Evolutionary conservation across 2,329 filamentous ascomycete species (phyloP).

Genomic region (Sphaerulina musiva): DNA sequence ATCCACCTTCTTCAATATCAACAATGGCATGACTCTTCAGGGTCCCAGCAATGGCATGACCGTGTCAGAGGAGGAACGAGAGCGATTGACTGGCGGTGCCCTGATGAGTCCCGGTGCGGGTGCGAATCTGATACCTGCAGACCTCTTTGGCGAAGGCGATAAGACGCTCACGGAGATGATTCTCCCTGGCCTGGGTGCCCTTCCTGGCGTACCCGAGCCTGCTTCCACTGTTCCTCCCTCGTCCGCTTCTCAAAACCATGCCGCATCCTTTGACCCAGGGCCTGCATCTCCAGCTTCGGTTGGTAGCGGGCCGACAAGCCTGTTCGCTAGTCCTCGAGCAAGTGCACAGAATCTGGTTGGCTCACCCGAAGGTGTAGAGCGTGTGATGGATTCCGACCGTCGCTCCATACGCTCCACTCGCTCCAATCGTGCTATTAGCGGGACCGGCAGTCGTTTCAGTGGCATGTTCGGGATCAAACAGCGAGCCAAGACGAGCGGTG

Average conservation of each 20-base stretch:
- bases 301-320: conserved; percentile 39
- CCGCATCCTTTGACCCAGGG: conserved; percentile 17
- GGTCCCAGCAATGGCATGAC: conserved; percentile 38
- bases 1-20: conserved; percentile 49
- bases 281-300: conserved; percentile 41
- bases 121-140: conserved; percentile 61
- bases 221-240: conserved; percentile 14
- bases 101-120: conserved; percentile 73
- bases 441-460: conserved; percentile 47
- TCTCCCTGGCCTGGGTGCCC: conserved; percentile 32
- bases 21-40: conserved; percentile 55
- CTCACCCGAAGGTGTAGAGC: conserved; percentile 33
- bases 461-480: conserved; percentile 50
- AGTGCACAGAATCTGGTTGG: conserved; percentile 42
- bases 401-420: conserved; percentile 45
- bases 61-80: conserved; percentile 58
- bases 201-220: conserved; percentile 36
- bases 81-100: conserved; percentile 56
- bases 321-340: conserved; percentile 44
- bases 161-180: conserved; percentile 18
- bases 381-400: conserved; percentile 40
- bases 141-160: conserved; percentile 40
- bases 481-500: conserved; percentile 54
- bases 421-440: conserved; percentile 43
- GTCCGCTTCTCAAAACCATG: background rate